Base-by-base conservation (phyloP, 495 filamentous ascomycete species). In the Podospora pseudocomata region DNA sequence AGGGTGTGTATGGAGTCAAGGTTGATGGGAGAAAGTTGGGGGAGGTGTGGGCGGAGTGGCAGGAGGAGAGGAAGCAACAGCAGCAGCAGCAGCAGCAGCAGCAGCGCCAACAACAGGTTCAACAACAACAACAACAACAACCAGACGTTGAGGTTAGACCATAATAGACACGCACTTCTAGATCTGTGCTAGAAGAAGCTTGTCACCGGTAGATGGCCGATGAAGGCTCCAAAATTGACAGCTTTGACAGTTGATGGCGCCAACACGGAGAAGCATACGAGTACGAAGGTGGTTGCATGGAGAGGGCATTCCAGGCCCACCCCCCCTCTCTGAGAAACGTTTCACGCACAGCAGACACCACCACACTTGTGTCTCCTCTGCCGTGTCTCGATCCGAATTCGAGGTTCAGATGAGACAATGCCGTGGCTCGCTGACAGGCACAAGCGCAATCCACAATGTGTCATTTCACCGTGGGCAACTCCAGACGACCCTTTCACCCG, bases 11-110 rank as follows among this genome's bases (percentile, higher is more conserved):
- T 23, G 28, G 13, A 11, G 34, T 7, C 28, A 61, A 32, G 27
- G 59, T 32, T 3, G 59, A 18, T 27, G n/a, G 18, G 7, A 63
- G 23, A 6, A 63, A 39, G 30, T 0, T 44, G 3, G 30, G 20
- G 30, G 32, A 63, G 61, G n/a, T 44, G 15, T 63, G 28, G 68
- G 65, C 26, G 34, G 30, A 18, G 68, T 63, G 61, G 26, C 4
- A 59, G 20, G 34, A 65, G 53, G 2, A 65, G 23, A 18, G n/a
- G 26, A 30, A 15, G 30, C 27, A 20, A 16, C 13, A 56, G 26
- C 16, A 62, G 60, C 26, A 30, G 27, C 20, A n/a, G 5, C 13
- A 56, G 26, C 16, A 62, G 60, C 15, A 28, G 54, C 16, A 56
- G 54, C 13, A 56, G 26, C 16, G 32, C 26, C 26, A 30, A 13